Evolutionary conservation across 148 eudicot genomes (phyloP), one percentile per base, ranked within the genome.

Genomic region (Diospyros lotus): DNA sequence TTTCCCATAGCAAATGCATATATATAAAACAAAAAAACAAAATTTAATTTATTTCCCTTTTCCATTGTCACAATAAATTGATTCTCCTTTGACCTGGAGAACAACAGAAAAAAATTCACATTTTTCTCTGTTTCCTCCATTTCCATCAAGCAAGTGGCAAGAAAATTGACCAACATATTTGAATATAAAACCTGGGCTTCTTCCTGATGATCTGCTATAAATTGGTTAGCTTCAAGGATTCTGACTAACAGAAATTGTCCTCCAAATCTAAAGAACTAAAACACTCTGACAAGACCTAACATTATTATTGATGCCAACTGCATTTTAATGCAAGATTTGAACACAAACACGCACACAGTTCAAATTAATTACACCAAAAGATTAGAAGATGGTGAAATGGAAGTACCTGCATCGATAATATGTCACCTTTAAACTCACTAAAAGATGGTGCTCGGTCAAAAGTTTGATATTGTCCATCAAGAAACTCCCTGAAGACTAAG

Each of bases 321-420:
- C 38, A 18, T 39, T n/a, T 58, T 18, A 6, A n/a, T 58, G 62
- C 62, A 58, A 58, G 0, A 58, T 58, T 6, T 39, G 39, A 58
- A 58, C 62, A 58, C 62, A 58, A 58, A 58, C 62, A n/a, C 18
- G 12, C 3, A 4, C 1, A 9, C 5, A n/a, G 39, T 4, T 58
- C 11, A n/a, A 2, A 18, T 9, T 58, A 58, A 58, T 17, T 58
- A 58, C 12, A 14, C 39, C 6, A 58, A 2, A 17, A 2, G 38
- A 18, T 58, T 58, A n/a, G 62, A 58, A 17, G 39, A 58, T 1
- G 38, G 18, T n/a, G 38, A 4, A 58, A 6, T 44, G 46, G 51
- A 74, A 14, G 51, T 79, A 93, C 98, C 93, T 75, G 76, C 55
- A 84, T 79, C 68, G 80, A 66, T 59, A 88, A 67, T 71, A 81